A percentile compares a stretch with the other conserved stretches of the same genome.
These are phyloP conservation scores for Clarireedia paspali DNA, from an alignment of 2,329 filamentous ascomycete genomes.

Conservation along the genomic window DNA sequence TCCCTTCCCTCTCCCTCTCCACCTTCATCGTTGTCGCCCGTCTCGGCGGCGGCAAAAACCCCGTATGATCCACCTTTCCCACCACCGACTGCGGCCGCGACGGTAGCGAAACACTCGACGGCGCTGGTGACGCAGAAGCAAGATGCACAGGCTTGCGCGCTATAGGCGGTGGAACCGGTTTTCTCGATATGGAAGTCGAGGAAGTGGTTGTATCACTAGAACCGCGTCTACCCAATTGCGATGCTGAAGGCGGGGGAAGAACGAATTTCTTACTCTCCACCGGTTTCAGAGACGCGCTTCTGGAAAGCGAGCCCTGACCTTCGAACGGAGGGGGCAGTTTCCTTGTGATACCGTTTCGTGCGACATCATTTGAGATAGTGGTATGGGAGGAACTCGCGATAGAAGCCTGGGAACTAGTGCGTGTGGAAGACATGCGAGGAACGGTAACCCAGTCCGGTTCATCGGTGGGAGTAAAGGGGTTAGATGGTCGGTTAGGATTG, in stretches of 20 bases:
- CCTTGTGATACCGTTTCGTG: conserved; percentile 14
- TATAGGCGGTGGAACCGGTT: conserved; percentile 25
- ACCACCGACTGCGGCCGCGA: conserved; percentile 8
- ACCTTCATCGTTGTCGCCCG: conserved; percentile 14
- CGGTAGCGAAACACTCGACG: conserved; percentile 14
- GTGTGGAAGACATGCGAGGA: conserved; percentile 29
- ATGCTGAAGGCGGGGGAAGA: conserved; percentile 7
- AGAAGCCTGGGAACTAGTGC: conserved; percentile 5
- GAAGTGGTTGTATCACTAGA: conserved; percentile 22
- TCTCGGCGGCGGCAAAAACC: conserved; percentile 21
- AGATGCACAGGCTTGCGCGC: conserved; percentile 29
- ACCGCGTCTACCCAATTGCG: conserved; percentile 17
- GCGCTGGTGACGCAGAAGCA: conserved; percentile 15
- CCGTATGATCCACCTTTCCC: conserved; percentile 10
- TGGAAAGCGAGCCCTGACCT: not conserved
- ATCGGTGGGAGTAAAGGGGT: conserved; percentile 68
- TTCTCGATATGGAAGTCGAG: conserved; percentile 22
- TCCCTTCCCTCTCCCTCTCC: conserved; percentile 10
- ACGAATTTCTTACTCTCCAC: conserved; percentile 4
- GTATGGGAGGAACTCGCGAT: conserved; percentile 9
- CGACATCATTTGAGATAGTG: conserved; percentile 15
- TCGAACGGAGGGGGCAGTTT: conserved; percentile 27
- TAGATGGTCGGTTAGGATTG: conserved; percentile 68
- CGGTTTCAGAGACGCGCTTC: too few relatives aligned
- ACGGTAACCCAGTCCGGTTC: conserved; percentile 81